Evolutionary conservation across 768 basidiomycete species (phyloP).

Genomic region (Mycena indigotica): DNA sequence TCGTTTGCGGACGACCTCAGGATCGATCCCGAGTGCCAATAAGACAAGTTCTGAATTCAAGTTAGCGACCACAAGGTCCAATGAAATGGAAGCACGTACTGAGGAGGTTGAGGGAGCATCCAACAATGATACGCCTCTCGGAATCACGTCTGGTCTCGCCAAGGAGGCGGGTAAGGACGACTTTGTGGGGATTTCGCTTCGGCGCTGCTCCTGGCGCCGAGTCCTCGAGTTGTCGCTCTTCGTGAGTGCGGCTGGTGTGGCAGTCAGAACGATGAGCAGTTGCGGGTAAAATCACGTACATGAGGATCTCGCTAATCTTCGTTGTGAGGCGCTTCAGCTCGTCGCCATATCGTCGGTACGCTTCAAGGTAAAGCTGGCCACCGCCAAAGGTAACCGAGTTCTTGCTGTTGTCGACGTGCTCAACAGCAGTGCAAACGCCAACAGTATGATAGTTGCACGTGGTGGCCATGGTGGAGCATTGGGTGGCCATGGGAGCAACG

Average conservation of each 20-base stretch:
- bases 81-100: too few species aligned
- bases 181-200: neutral
- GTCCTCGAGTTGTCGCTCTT: neutral
- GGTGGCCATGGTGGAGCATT: neutral
- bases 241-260: neutral
- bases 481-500: neutral
- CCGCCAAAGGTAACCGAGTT: neutral
- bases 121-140: neutral
- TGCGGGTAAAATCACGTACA: neutral
- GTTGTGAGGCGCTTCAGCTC: neutral
- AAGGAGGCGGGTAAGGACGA: neutral
- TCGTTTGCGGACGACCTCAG: neutral
- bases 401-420: neutral
- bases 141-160: conserved; percentile 28
- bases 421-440: neutral
- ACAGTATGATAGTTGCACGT: neutral
- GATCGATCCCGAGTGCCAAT: neutral
- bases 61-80: neutral
- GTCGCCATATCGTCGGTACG: neutral
- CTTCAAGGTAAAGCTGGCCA: neutral
- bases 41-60: neutral
- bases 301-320: neutral
- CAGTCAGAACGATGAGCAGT: neutral
- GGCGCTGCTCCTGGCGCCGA: too few species aligned
- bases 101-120: neutral